phyloP scores from a whole-genome alignment of 129 eudicot genomes.

The Erigeron canadensis region DNA sequence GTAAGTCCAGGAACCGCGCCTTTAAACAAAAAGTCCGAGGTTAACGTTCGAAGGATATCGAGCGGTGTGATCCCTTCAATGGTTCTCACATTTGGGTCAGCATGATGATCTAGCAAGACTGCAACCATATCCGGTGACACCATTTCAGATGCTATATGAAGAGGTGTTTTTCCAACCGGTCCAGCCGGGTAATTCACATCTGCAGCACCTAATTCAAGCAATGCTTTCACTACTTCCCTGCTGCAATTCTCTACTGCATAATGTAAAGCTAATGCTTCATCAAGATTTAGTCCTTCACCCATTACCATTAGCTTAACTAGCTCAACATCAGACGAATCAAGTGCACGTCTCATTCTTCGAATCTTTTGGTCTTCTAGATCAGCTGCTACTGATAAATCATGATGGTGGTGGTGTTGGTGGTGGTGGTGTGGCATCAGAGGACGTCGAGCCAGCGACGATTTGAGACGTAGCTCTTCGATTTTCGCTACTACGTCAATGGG shows the following conservation, averaged over 20 bases:
- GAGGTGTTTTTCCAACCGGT: slow-evolving; percentile 87
- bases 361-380: slow-evolving; percentile 91
- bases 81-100: slow-evolving; percentile 86
- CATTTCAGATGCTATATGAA: slow-evolving; percentile 92
- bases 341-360: slow-evolving; percentile 88
- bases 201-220: slow-evolving; percentile 91
- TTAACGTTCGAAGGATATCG: slow-evolving; percentile 81
- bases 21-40: slow-evolving; percentile 86
- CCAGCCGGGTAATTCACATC: slow-evolving; percentile 94
- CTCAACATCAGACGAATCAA: slow-evolving; percentile 93
- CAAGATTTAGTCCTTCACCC: slow-evolving; percentile 97
- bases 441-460: slow-evolving; percentile 63
- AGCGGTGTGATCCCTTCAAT: slow-evolving; percentile 89
- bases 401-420: slow-evolving; percentile 54
- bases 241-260: slow-evolving; percentile 89
- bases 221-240: slow-evolving; percentile 89
- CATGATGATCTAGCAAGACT: slow-evolving; percentile 92
- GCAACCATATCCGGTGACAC: slow-evolving; percentile 99
- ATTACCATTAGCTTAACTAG: slow-evolving; percentile 99
- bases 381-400: slow-evolving; percentile 46
- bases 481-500: slow-evolving; percentile 75
- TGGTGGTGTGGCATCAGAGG: slow-evolving; percentile 59
- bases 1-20: slow-evolving; percentile 87
- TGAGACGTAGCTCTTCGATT: slow-evolving; percentile 85
- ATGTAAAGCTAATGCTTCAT: slow-evolving; percentile 84